These are phyloP conservation scores for Diaporthe velutina DNA, from an alignment of 2,329 filamentous ascomycete species.

Conservation along the genomic window DNA sequence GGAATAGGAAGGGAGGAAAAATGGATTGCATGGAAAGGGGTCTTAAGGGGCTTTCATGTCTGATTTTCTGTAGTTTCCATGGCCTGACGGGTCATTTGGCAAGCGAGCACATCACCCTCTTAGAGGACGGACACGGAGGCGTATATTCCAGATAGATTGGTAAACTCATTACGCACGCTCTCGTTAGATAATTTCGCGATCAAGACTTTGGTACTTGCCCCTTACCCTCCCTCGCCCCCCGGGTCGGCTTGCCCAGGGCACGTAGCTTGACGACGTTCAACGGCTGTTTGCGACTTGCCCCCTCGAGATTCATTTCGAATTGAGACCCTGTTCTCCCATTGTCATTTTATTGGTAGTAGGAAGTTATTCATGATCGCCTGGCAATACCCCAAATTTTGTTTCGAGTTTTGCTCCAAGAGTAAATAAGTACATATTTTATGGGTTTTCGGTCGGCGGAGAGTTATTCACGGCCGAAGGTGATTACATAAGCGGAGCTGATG, in stretches of 20 bases:
- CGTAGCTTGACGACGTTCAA: neutral
- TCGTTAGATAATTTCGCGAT: neutral
- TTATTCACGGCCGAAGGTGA: neutral
- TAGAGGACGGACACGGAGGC: conserved; percentile 30
- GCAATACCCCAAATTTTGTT: no score
- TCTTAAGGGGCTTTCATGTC: conserved; percentile 27
- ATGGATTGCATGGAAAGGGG: conserved; percentile 36
- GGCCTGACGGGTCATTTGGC: conserved; percentile 5
- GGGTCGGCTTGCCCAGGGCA: neutral
- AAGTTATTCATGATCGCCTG: neutral
- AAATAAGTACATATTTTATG: no score
- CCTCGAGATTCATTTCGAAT: neutral
- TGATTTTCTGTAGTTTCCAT: conserved; percentile 28
- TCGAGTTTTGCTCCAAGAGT: neutral
- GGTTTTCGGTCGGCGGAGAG: neutral
- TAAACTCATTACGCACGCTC: conserved; percentile 33
- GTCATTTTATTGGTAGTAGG: neutral
- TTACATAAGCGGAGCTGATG: conserved; percentile 36
- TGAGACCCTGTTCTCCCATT: neutral
- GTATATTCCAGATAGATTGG: conserved; percentile 40
- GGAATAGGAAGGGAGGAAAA: conserved; percentile 20
- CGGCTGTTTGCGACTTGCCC: neutral
- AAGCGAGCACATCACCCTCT: conserved; percentile 32
- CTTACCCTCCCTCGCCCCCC: no score
- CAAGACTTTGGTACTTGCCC: no score